Conservation (phyloP, 1,139 yeast species). For the Protomyces inundatus region DNA sequence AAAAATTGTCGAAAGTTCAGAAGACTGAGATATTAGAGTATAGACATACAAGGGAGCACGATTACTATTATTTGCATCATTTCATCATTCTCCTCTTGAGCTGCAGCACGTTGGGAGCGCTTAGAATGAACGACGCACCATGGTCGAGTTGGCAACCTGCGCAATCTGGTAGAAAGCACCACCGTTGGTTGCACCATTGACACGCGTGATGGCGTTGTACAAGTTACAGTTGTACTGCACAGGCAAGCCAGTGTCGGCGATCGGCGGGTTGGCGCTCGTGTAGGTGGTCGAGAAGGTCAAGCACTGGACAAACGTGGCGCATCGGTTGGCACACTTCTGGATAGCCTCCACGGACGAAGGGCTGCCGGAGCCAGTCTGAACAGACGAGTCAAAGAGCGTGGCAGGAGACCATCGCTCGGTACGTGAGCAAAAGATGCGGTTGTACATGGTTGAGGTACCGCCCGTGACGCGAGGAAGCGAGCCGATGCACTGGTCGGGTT, state of each 20-base stretch:
- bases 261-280: constrained; percentile 16
- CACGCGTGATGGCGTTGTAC: constrained; percentile 14
- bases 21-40: no score
- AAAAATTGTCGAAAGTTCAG: no score
- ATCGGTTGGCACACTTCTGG: constrained; percentile 18
- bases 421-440: constrained; percentile 20
- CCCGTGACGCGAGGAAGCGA: constrained; percentile 1
- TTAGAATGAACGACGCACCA: neutral
- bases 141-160: neutral
- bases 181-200: constrained; percentile 12
- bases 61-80: no score
- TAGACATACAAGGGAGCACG: no score
- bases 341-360: constrained; percentile 11
- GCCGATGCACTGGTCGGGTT: constrained; percentile 19
- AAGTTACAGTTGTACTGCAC: constrained; percentile 23
- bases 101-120: no score
- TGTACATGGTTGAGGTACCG: constrained; percentile 1
- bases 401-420: constrained; percentile 25
- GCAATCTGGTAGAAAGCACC: constrained; percentile 22
- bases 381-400: constrained; percentile 16
- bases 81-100: no score
- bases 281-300: constrained; percentile 22
- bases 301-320: constrained; percentile 7
- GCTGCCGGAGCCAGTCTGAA: constrained; percentile 13
- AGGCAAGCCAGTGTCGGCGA: constrained; percentile 19